Base-by-base conservation (phyloP, 139 green algal genomes). In the Micractinium conductrix region DNA sequence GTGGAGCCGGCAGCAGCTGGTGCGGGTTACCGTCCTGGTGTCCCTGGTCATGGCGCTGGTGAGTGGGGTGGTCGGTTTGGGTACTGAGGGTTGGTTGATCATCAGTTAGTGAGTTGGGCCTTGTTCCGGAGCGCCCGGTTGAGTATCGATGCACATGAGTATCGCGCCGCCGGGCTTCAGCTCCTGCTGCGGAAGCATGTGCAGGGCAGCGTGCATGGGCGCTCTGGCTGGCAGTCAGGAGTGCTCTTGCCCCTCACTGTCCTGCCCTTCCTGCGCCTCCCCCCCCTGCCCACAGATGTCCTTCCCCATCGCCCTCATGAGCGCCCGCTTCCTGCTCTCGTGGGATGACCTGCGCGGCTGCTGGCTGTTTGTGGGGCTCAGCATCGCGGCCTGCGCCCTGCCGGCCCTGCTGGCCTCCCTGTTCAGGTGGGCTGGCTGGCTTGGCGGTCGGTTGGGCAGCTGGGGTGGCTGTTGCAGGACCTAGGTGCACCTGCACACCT, bases 301-400 rank as follows among this genome's bases (percentile, higher is more conserved):
- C 12, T 68, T 80, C 62, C 38, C 87, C 35, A 63, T 89, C 35
- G 38, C 38, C 62, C 24, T 73, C 22, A 26, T 89, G 43, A 80
- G 70, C 4, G 80, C 80, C 19, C 45, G 50, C 38, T 89, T 87
- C 63, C 74, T 89, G 28, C 53, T 90, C 30, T 48, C 75, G 21
- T 84, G 42, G 37, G 19, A 26, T 2, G 82, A 86, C 58, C 43
- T 90, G 68, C 76, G 78, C 26, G 43, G 74, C 55, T 86, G 63
- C 81, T 85, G 68, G 73, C 75, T 81, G 26, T 87, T 90, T 42
- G 42, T 86, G 16, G 1, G 74, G 24, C 78, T 88, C 19, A 84
- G 78, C 14, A 70, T 88, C 30, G n/a, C 42, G 33, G 53, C 68
- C 1, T 80, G 80, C 17, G 79, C 85, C 17, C 37, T 86, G 17